A percentile compares a stretch with the other conserved stretches of the same genome.
phyloP scores from a whole-genome alignment of 2,329 filamentous ascomycete genomes.

The Beauveria sp. region DNA sequence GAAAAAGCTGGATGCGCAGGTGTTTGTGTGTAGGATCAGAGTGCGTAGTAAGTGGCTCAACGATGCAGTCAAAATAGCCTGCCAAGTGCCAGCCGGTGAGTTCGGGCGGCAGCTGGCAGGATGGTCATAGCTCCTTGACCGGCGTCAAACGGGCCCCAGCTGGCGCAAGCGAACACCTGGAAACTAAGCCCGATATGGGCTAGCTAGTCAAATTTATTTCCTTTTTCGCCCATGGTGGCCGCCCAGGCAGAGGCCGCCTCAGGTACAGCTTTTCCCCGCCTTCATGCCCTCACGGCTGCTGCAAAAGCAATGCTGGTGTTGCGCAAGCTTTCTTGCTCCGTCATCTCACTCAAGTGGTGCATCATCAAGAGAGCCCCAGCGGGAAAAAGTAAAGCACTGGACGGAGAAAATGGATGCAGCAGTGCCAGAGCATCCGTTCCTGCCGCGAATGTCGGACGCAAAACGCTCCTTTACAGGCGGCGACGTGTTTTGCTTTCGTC shows the following conservation, averaged over 20 bases:
- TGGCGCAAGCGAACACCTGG: not conserved
- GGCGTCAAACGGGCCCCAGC: constrained; percentile 1
- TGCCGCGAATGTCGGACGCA: not conserved
- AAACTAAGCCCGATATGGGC: not conserved
- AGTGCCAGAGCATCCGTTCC: not conserved
- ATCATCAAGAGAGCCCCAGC: not conserved
- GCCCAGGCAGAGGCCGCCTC: not conserved
- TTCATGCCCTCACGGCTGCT: not conserved
- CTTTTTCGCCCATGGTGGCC: constrained; percentile 6
- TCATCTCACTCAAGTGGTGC: not conserved
- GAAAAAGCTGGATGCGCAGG: not conserved
- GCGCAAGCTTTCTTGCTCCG: not conserved
- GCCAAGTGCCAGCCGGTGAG: not conserved
- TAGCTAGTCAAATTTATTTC: not conserved
- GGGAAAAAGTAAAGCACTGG: constrained; percentile 9
- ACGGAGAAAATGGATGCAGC: not conserved
- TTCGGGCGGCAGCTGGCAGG: constrained; percentile 5
- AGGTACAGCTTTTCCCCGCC: not conserved
- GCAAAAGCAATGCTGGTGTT: constrained; percentile 7
- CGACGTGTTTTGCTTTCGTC: constrained; percentile 1
- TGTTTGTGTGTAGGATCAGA: not conserved
- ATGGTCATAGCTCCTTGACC: constrained; percentile 7
- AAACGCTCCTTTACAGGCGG: not conserved
- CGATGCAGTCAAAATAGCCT: constrained; percentile 3
- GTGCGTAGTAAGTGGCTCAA: not conserved